Evolutionary conservation across 306 rosid species (phyloP).

Genomic region (Carpinus viminea): DNA sequence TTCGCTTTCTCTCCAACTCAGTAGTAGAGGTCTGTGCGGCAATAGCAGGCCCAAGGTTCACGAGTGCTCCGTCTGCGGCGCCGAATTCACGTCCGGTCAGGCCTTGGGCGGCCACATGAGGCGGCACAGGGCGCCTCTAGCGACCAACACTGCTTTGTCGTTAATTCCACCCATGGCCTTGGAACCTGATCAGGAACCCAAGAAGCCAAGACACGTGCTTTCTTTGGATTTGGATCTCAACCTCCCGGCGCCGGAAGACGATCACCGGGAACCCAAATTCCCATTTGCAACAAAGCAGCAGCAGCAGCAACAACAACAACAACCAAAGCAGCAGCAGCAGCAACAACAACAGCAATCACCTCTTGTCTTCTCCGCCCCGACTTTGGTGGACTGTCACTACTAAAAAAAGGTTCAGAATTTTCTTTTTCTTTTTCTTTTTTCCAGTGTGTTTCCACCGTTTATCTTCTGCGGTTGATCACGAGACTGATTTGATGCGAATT

Average conservation of each 20-base stretch:
- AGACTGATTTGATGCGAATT: conserved; percentile 34
- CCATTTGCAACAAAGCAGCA: conserved; percentile 61
- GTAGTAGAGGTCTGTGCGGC: conserved; percentile 37
- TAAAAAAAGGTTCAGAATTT: conserved; percentile 37
- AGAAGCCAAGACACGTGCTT: conserved; percentile 52
- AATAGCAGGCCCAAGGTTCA: conserved; percentile 62
- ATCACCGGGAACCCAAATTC: conserved; percentile 63
- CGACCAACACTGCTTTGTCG: conserved; percentile 38
- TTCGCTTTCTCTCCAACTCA: conserved; percentile 50
- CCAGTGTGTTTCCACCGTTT: background rate
- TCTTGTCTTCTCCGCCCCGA: conserved; percentile 60
- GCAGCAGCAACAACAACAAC: conserved; percentile 34
- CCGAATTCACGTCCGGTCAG: conserved; percentile 85
- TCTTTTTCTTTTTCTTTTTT: conserved; percentile 11
- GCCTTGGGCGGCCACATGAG: conserved; percentile 96
- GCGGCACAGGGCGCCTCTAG: conserved; percentile 61
- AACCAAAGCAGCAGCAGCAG: conserved; percentile 54
- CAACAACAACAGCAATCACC: conserved; percentile 36
- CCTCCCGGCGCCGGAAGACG: conserved; percentile 95
- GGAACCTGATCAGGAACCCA: conserved; percentile 44
- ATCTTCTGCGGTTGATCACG: conserved; percentile 18
- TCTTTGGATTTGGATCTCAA: conserved; percentile 91
- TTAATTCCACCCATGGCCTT: conserved; percentile 59
- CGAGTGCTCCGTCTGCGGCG: conserved; percentile 81
- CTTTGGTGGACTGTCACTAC: conserved; percentile 99